phyloP scores from a whole-genome alignment of 768 basidiomycete genomes.

The Calvatia gigantea region DNA sequence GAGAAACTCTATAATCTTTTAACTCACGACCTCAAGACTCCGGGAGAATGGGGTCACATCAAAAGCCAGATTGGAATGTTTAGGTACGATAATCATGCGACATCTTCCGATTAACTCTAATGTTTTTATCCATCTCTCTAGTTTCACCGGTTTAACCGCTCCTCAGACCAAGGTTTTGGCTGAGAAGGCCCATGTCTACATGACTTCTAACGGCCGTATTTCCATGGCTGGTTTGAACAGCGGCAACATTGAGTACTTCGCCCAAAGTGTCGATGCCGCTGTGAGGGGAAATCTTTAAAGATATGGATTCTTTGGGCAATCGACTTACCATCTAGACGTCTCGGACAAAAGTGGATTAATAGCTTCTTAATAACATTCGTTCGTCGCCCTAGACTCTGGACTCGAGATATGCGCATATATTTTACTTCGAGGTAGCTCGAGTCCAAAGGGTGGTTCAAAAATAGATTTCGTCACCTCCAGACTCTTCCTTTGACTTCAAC shows the following conservation, averaged over 20 bases:
- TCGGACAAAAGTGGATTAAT: constrained; percentile 8
- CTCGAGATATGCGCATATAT: constrained; percentile 7
- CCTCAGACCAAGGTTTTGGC: constrained; percentile 80
- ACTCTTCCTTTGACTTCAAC: constrained; percentile 8
- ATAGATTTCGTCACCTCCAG: not conserved
- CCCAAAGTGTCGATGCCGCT: constrained; percentile 78
- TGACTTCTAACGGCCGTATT: constrained; percentile 92
- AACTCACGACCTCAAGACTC: constrained; percentile 78
- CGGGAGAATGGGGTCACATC: constrained; percentile 94
- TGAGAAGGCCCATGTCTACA: constrained; percentile 87
- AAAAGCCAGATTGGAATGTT: constrained; percentile 98
- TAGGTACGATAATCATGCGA: constrained; percentile 52
- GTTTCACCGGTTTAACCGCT: constrained; percentile 83
- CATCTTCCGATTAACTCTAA: not conserved
- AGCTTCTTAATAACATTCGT: constrained; percentile 6
- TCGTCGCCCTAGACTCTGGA: not conserved
- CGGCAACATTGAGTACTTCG: constrained; percentile 86
- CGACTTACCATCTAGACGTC: not conserved
- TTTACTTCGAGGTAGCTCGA: not conserved
- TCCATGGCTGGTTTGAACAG: constrained; percentile 91
- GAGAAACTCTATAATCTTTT: constrained; percentile 77
- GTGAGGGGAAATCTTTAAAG: constrained; percentile 72
- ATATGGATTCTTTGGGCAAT: not conserved
- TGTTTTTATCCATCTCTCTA: constrained; percentile 23
- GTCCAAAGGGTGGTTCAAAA: not conserved